Percentiles rank a stretch among this genome's conserved stretches.
These are phyloP conservation scores for Yamadazyma trypodendri DNA, from an alignment of 1,139 yeast species.

Conservation along the genomic window DNA sequence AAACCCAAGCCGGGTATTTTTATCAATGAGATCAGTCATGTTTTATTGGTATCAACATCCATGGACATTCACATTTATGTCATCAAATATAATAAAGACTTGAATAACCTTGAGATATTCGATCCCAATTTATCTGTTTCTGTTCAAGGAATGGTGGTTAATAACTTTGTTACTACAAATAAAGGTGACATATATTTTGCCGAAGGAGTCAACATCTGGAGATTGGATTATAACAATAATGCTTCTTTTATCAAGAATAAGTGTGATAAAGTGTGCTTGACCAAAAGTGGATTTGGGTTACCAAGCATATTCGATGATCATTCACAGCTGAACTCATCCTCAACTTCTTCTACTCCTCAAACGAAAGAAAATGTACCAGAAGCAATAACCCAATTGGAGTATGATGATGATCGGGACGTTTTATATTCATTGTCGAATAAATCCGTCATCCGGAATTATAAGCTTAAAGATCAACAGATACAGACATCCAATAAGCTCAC, in stretches of 20 bases:
- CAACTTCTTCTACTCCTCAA: conserved; percentile 3
- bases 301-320: conserved; percentile 13
- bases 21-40: conserved; percentile 69
- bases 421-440: conserved; percentile 81
- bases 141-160: conserved; percentile 73
- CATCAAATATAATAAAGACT: conserved; percentile 52
- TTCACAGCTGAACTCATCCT: conserved; percentile 1
- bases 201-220: conserved; percentile 84
- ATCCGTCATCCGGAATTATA: conserved; percentile 80
- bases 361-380: conserved; percentile 43
- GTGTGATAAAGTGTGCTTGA: conserved; percentile 78
- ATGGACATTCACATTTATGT: conserved; percentile 77
- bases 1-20: conserved; percentile 81
- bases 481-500: conserved; percentile 40
- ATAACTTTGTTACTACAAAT: conserved; percentile 58
- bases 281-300: conserved; percentile 56
- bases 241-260: conserved; percentile 87
- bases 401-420: conserved; percentile 76
- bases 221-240: conserved; percentile 77
- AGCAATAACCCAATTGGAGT: conserved; percentile 57
- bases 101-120: conserved; percentile 64
- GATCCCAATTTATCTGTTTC: conserved; percentile 84
- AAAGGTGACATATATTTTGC: conserved; percentile 78
- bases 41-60: conserved; percentile 78
- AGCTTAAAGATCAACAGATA: conserved; percentile 44